Conservation (phyloP, 1,284 basidiomycete genomes). For the Sporisorium iseilematis-ciliati region DNA sequence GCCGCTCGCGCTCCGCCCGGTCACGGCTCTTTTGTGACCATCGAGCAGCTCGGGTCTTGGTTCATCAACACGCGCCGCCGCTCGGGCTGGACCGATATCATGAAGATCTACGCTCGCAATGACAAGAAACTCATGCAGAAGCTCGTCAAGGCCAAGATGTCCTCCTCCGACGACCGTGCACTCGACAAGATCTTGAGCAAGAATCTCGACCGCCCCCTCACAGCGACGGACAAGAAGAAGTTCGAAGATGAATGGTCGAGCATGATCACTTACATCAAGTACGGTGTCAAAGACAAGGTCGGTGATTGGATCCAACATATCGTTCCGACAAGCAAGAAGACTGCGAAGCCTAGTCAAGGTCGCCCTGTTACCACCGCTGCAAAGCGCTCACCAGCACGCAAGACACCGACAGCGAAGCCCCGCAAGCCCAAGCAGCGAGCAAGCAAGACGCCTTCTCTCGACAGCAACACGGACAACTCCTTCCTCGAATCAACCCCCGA, state of each 20-base stretch:
- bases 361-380: conserved; percentile 30
- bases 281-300: conserved; percentile 57
- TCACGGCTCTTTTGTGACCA: conserved; percentile 20
- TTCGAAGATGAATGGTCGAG: conserved; percentile 48
- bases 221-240: conserved; percentile 21
- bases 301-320: conserved; percentile 56
- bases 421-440: conserved; percentile 15
- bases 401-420: conserved; percentile 14
- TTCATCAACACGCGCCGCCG: conserved; percentile 68
- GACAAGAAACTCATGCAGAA: conserved; percentile 37
- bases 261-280: conserved; percentile 53
- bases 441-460: conserved; percentile 22
- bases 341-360: conserved; percentile 8
- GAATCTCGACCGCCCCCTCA: conserved; percentile 21
- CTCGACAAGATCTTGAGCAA: conserved; percentile 30
- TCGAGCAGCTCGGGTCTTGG: conserved; percentile 57
- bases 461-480: not conserved
- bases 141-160: conserved; percentile 40
- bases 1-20: not conserved
- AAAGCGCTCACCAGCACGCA: conserved; percentile 28
- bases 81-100: conserved; percentile 63
- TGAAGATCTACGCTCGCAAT: conserved; percentile 46
- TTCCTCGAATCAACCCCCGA: conserved; percentile 31
- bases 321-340: conserved; percentile 37
- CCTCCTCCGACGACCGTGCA: not conserved